Evolutionary conservation across 306 rosid species (phyloP).

Genomic region (Pueraria montana): DNA sequence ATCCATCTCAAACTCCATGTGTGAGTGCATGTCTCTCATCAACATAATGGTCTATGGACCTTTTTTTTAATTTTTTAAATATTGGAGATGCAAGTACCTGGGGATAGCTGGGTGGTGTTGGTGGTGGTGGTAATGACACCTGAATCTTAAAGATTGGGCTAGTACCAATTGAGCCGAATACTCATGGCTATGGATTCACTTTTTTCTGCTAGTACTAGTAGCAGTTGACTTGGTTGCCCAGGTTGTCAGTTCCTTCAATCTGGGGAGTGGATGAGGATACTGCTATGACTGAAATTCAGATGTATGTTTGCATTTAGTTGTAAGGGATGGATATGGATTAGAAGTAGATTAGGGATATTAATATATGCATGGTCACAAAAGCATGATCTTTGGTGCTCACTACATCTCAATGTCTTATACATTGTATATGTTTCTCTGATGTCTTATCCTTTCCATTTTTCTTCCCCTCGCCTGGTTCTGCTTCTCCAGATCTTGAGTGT

Average conservation of each 20-base stretch:
- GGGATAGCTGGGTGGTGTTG: background rate
- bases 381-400: background rate
- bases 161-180: background rate
- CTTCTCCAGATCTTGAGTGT: constrained; percentile 82
- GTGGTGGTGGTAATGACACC: background rate
- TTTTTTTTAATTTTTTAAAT: background rate
- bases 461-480: constrained; percentile 30
- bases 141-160: background rate
- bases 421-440: constrained; percentile 11
- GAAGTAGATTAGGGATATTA: constrained; percentile 3
- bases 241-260: background rate
- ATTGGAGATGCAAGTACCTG: background rate
- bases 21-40: constrained; percentile 3
- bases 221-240: constrained; percentile 6
- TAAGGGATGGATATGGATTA: background rate
- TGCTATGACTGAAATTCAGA: background rate
- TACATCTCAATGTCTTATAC: background rate
- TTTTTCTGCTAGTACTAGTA: constrained; percentile 16
- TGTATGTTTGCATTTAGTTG: background rate
- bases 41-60: background rate
- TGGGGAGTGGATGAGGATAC: constrained; percentile 9
- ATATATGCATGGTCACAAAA: constrained; percentile 3
- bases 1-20: constrained; percentile 42
- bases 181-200: background rate
- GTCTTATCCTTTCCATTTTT: constrained; percentile 21